phyloP scores from a whole-genome alignment of 2,329 filamentous ascomycete genomes.

The Calonectria hawksworthii region DNA sequence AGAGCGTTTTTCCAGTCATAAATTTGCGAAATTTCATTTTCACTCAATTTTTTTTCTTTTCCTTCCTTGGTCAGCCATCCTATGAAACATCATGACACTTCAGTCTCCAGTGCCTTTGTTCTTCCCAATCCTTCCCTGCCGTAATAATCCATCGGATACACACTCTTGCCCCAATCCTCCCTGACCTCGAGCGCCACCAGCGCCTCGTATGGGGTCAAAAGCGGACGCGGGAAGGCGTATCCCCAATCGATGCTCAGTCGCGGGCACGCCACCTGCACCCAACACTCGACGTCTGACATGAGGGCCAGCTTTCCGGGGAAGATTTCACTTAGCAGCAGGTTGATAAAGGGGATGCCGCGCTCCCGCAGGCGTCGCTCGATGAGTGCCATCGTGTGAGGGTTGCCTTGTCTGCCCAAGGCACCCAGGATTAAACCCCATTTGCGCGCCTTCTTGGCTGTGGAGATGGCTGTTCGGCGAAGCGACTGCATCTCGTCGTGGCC shows the following conservation, averaged over 20 bases:
- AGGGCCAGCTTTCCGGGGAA: conserved; percentile 95
- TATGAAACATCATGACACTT: conserved; percentile 33
- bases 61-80: neutral
- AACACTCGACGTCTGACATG: conserved; percentile 95
- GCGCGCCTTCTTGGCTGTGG: conserved; percentile 79
- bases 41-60: neutral
- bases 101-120: conserved; percentile 67
- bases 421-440: conserved; percentile 98
- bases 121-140: conserved; percentile 90
- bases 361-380: conserved; percentile 84
- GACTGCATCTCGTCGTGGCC: conserved; percentile 92
- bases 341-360: conserved; percentile 84
- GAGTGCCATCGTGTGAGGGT: conserved; percentile 89
- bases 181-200: conserved; percentile 87
- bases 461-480: conserved; percentile 83
- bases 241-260: conserved; percentile 98
- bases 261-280: conserved; percentile 99
- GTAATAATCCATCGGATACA: conserved; percentile 99
- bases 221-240: conserved; percentile 90
- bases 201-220: conserved; percentile 96
- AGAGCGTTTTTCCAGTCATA: neutral
- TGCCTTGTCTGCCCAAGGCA: conserved; percentile 92
- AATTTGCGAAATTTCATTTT: neutral
- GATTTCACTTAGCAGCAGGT: conserved; percentile 92
- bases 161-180: conserved; percentile 80